Base-by-base conservation (phyloP, 495 filamentous ascomycete genomes). In the Xylaria bambusicola region DNA sequence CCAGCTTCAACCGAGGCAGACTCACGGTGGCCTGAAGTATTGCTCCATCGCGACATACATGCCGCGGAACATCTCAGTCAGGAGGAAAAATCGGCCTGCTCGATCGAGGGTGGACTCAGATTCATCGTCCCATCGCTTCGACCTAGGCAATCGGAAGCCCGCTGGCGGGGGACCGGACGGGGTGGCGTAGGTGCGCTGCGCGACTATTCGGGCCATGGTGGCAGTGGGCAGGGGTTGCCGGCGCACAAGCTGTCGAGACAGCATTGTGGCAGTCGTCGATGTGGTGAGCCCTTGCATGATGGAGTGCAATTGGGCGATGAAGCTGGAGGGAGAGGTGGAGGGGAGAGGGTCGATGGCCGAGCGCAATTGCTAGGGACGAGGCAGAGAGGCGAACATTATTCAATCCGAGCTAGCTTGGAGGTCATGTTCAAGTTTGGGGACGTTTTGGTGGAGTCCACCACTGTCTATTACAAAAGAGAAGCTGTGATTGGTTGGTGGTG, bases 21-120 rank as follows among this genome's bases (percentile, higher is more conserved):
- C 91, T 85, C 77, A 97, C 90, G 94, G 94, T 72, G 94, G 89
- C 71, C 94, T 79, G 81, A 98, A 98, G 84, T 88, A 98, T 79
- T 98, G 93, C 84, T 98, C 94, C 74, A 98, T 70, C 73, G 94
- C 87, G 52, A 98, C 89, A 70, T 96, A 98, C 95, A 98, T 97
- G 73, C 94, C 94, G 66, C 94, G 85, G 71, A 90, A 76, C 86
- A 98, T 94, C 82, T 98, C 94, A 6, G 89, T 88, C 81, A 98
- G 71, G 61, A 98, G 83, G 75, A 98, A 97, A 79, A 92, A 97
- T 69, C 90, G 89, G 50, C 87, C 90, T n/a, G 89, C 86, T 75
- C 88, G 88, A 73, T 95, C 89, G 42, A 94, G 72, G 5, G 86
- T 82, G 42, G 82, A 83, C 69, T 94, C 89, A 38, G 82, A 74